Base-by-base conservation (phyloP, 176 grass and related monocot genomes). In the Cenchrus americanus region DNA sequence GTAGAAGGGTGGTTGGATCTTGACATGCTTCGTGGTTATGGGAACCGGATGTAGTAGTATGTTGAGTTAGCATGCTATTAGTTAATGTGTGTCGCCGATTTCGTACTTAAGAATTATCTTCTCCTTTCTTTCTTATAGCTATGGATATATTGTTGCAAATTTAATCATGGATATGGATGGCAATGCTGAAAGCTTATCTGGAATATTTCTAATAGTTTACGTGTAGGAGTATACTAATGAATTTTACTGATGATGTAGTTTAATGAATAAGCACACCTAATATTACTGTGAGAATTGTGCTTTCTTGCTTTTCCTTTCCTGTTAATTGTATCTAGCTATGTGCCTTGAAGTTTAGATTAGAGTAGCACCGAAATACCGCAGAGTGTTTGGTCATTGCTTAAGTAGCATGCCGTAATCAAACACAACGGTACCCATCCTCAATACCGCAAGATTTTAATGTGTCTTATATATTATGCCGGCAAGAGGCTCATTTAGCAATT, bases 1-100 rank as follows among this genome's bases (percentile, higher is more conserved):
- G 34, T 37, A 37, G 34, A 37, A 37, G 34, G 34, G 34, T 37
- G 46, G 43, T 62, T 42, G 21, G 32, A 37, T 37, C 34, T 37
- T 49, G 69, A 50, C 26, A 48, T 51, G 50, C 69, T 44, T 77
- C 75, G 18, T 89, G 53, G 64, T 61, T 86, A n/a, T 30, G 43
- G 46, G 17, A 50, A 78, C 48, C 40, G n/a, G 65, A 79, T 49
- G 40, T 65, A 53, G 17, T 42, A 71, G 48, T n/a, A 21, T 76
- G 48, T 83, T 73, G 51, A 75, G 63, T 80, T 61, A 75, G 62
- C 42, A 58, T 80, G 40, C 66, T 80, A 61, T 46, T 57, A 68
- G 32, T 54, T 74, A 8, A 23, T 34, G 64, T 67, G 76, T 30
- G 58, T 48, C 48, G 19, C 54, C 77, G 21, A 30, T 84, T 76